A percentile compares a stretch with the other conserved stretches of the same genome.
Evolutionary conservation across 257 asterid species (phyloP).

Genomic region (Thymus quinquecostatus): DNA sequence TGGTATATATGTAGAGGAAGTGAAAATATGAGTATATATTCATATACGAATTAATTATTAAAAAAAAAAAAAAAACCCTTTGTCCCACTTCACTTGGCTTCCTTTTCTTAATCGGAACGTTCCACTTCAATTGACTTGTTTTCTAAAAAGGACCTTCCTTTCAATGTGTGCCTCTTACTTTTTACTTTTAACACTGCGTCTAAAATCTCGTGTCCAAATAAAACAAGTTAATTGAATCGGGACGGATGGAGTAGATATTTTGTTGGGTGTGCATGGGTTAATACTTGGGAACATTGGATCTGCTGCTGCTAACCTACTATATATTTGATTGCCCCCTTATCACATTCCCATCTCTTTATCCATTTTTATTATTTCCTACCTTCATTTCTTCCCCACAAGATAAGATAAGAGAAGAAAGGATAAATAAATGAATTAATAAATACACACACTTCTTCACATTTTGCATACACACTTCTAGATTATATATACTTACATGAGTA

Average conservation of each 20-base stretch:
- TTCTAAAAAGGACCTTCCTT: too few relatives aligned
- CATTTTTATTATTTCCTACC: slow-evolving; percentile 34
- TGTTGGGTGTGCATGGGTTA: not conserved
- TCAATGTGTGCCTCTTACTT: too few relatives aligned
- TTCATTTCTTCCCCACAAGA: slow-evolving; percentile 40
- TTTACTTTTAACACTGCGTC: too few relatives aligned
- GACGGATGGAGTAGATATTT: not conserved
- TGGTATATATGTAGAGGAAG: too few relatives aligned
- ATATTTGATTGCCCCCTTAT: slow-evolving; percentile 27
- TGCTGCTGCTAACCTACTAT: slow-evolving; percentile 33
- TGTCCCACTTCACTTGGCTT: too few relatives aligned
- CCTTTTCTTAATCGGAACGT: too few relatives aligned
- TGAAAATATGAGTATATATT: too few relatives aligned
- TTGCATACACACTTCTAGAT: slow-evolving; percentile 18
- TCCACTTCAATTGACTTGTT: too few relatives aligned
- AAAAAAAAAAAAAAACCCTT: too few relatives aligned
- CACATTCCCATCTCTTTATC: slow-evolving; percentile 35
- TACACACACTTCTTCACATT: not conserved
- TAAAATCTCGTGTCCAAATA: too few relatives aligned
- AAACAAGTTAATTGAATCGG: too few relatives aligned
- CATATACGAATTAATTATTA: not conserved
- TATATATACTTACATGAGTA: not conserved
- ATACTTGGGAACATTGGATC: slow-evolving; percentile 25
- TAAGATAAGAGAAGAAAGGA: slow-evolving; percentile 29
- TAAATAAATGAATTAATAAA: not conserved